Conservation (phyloP, 108 stramenopile species). For the Ochromonas danica region DNA sequence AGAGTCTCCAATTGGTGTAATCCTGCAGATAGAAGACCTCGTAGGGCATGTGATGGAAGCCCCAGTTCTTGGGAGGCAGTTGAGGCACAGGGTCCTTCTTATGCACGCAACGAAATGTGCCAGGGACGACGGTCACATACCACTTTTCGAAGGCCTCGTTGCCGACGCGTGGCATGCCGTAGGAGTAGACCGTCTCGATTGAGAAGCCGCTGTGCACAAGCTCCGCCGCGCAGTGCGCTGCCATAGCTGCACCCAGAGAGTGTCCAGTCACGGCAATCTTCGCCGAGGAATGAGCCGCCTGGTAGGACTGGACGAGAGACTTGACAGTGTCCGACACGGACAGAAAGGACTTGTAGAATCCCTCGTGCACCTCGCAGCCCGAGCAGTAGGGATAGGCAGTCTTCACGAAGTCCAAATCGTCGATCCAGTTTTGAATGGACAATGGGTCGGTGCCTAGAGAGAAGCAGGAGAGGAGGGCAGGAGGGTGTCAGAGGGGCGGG, state of each 20-base stretch:
- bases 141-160: conserved; percentile 26
- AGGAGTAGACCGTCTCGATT: conserved; percentile 28
- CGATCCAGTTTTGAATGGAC: conserved; percentile 34
- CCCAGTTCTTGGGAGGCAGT: background rate
- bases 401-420: conserved; percentile 21
- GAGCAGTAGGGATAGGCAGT: background rate
- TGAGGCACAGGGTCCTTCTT: conserved; percentile 36
- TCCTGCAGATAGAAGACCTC: conserved; percentile 36
- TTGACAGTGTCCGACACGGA: background rate
- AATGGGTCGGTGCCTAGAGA: conserved; percentile 32
- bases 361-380: conserved; percentile 34
- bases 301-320: conserved; percentile 29
- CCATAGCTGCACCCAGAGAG: conserved; percentile 38
- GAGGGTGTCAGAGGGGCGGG: no score
- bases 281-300: background rate
- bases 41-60: conserved; percentile 20
- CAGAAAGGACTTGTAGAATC: conserved; percentile 22
- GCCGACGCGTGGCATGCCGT: conserved; percentile 39
- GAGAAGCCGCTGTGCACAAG: background rate
- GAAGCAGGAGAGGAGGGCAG: no score
- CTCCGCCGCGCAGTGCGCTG: conserved; percentile 5
- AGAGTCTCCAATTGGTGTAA: conserved; percentile 7
- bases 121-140: background rate
- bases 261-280: conserved; percentile 27
- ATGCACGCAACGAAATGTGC: conserved; percentile 23